A percentile compares a stretch with the other conserved stretches of the same genome.
Conservation (phyloP, 768 basidiomycete genomes). For the Rhizopogon vesiculosus region DNA sequence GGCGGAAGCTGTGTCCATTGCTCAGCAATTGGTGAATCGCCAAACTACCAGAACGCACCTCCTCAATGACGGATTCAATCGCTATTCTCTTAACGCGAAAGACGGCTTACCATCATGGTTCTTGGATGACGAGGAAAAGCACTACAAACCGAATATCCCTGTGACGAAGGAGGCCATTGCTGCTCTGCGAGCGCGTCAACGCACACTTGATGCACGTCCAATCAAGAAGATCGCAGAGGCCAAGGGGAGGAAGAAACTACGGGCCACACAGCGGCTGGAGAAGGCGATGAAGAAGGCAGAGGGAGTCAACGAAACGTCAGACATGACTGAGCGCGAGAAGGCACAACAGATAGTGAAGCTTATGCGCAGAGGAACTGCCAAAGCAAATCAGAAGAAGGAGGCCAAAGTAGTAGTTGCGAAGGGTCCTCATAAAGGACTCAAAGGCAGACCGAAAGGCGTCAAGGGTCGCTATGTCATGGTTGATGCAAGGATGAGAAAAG, state of each 20-base stretch:
- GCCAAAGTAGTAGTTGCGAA: constrained; percentile 90
- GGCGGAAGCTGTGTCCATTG: constrained; percentile 86
- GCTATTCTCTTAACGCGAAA: constrained; percentile 86
- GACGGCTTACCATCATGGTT: constrained; percentile 96
- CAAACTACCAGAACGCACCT: constrained; percentile 84
- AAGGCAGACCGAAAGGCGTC: constrained; percentile 92
- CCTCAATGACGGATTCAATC: constrained; percentile 94
- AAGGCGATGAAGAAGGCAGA: constrained; percentile 97
- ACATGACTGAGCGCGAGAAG: constrained; percentile 94
- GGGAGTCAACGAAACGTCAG: constrained; percentile 80
- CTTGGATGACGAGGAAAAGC: constrained; percentile 90
- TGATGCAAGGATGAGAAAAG: constrained; percentile 90
- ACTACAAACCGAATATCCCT: constrained; percentile 94
- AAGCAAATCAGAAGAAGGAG: constrained; percentile 64
- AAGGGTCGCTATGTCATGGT: constrained; percentile 96
- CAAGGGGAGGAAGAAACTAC: constrained; percentile 94
- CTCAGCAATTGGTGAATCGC: constrained; percentile 87
- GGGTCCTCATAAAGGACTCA: constrained; percentile 82
- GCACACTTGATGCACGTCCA: constrained; percentile 91
- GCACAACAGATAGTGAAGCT: constrained; percentile 90
- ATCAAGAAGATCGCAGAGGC: constrained; percentile 99
- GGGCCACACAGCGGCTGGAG: constrained; percentile 77
- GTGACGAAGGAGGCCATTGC: constrained; percentile 93
- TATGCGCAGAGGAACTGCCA: constrained; percentile 75
- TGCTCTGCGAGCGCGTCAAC: constrained; percentile 82